Evolutionary conservation across 1,284 basidiomycete genomes (phyloP), one percentile per base, ranked within the genome.

Genomic region (Ceratobasidium sp.): DNA sequence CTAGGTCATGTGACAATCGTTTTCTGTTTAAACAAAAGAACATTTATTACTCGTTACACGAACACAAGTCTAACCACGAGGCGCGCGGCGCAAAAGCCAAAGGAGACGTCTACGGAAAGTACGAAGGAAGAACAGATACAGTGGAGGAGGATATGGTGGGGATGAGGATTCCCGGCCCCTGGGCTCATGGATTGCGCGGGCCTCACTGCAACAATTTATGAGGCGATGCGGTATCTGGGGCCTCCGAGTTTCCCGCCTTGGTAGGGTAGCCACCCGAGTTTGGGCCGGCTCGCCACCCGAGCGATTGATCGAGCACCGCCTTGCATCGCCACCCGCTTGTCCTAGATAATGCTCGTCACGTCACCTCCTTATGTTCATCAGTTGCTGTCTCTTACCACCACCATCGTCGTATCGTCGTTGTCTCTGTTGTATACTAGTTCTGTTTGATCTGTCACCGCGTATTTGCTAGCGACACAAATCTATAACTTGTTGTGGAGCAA

Each of bases 391-490:
- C 26, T 23, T 9, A 66, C 42, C 26, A 9, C 33, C 42, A 66
- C 63, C 40, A 46, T 42, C 63, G 26, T 42, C 28, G 5, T 12
- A 18, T 10, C 13, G 61, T 63, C 26, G 60, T n/a, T n/a, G 39
- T 5, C 42, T 66, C 3, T n/a, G n/a, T 42, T 66, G 44, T 66
- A 66, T 28, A 46, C 42, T 66, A 64, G 61, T 46, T 46, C 23
- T 20, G 42, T 23, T 12, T 23, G 23, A 46, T 28, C 44, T 66
- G 3, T 39, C 15, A 23, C 42, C 10, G n/a, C n/a, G 13, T 23
- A 20, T 46, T 28, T 3, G 42, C 13, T 23, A 42, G 40, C 39
- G 20, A 64, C 63, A 9, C n/a, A 53, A n/a, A 53, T 23, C 18
- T n/a, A 53, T 13, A 49, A 7, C 46, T 49, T 18, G 18, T 18